Percentiles rank a stretch among this genome's conserved stretches.
phyloP scores from a whole-genome alignment of 1,284 basidiomycete species.

The Irpex sp. region DNA sequence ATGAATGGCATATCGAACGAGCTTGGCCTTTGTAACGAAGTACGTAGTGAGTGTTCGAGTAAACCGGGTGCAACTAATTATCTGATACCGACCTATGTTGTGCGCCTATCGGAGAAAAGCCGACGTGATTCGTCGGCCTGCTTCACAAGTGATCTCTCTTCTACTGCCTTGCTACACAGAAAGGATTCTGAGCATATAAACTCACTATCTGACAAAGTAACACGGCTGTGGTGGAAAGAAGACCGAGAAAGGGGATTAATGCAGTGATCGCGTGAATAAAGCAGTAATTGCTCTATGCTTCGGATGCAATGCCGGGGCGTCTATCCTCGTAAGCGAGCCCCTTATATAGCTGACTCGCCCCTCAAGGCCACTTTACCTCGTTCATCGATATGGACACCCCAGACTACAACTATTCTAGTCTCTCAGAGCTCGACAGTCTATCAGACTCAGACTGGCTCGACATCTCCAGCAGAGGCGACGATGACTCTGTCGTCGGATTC shows the following conservation, averaged over 20 bases:
- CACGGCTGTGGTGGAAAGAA: too few species aligned
- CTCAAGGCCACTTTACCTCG: constrained; percentile 26
- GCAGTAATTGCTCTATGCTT: not conserved
- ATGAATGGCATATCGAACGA: not conserved
- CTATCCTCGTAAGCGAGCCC: constrained; percentile 6
- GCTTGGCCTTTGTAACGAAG: not conserved
- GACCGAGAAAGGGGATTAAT: too few species aligned
- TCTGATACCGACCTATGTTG: not conserved
- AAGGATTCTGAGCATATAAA: too few species aligned
- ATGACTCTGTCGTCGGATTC: constrained; percentile 54
- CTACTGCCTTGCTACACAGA: too few species aligned
- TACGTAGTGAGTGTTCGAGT: constrained; percentile 3
- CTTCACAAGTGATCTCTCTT: not conserved
- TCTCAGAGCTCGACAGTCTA: constrained; percentile 59
- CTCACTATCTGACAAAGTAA: too few species aligned
- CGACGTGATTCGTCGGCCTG: not conserved
- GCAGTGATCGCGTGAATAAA: not conserved
- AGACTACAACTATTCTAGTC: constrained; percentile 25
- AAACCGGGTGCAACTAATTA: not conserved
- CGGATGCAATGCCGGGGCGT: not conserved
- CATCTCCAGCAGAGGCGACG: constrained; percentile 63
- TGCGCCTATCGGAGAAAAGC: not conserved
- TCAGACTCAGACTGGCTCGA: constrained; percentile 83
- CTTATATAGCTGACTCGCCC: constrained; percentile 22
- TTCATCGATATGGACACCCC: constrained; percentile 31